Evolutionary conservation across 257 asterid genomes (phyloP), one percentile per base, ranked within the genome.

Genomic region (Rehmannia glutinosa): DNA sequence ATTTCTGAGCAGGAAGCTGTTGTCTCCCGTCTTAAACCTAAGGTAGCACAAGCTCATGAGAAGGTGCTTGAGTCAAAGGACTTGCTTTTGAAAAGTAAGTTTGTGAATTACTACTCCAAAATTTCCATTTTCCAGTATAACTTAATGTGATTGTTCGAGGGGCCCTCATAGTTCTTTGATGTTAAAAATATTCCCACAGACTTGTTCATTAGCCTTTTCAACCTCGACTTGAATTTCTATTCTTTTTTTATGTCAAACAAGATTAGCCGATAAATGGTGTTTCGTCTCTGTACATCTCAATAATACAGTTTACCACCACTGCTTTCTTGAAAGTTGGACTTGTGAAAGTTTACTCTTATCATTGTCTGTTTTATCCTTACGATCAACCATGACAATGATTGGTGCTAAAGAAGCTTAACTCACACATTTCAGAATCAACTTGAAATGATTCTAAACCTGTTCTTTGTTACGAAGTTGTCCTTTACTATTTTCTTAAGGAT

Each of bases 1-100:
- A 62, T 71, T 38, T 63, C 78, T n/a, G 92, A 92, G 81, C 86
- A 80, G 56, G 91, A 80, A 11, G 73, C 80, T 20, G 67, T 73
- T 25, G 58, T 84, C 57, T 55, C 84, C 8, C 33, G 60, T 64
- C 77, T 78, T 47, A 80, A 80, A 73, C 12, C 39, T 39, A 84
- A 82, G 73, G 71, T 73, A 33, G 89, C 54, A 23, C 60, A 77
- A 78, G 91, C 93, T 64, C 87, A 70, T 63, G 73, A 78, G 8
- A 75, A 78, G 73, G 59, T 84, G 74, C 78, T 80, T 25, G 83
- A 81, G 70, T 78, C 83, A 54, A 55, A 65, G 36, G 79, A 57
- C 46, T 6, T 62, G 25, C 32, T 62, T 47, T 49, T 33, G 58
- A 80, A 70, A 79, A 49, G 89, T 81, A 61, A 39, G 75, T 61